A percentile compares a stretch with the other conserved stretches of the same genome.
Evolutionary conservation across 1,284 basidiomycete species (phyloP).

Genomic region (Moesziomyces sp.): DNA sequence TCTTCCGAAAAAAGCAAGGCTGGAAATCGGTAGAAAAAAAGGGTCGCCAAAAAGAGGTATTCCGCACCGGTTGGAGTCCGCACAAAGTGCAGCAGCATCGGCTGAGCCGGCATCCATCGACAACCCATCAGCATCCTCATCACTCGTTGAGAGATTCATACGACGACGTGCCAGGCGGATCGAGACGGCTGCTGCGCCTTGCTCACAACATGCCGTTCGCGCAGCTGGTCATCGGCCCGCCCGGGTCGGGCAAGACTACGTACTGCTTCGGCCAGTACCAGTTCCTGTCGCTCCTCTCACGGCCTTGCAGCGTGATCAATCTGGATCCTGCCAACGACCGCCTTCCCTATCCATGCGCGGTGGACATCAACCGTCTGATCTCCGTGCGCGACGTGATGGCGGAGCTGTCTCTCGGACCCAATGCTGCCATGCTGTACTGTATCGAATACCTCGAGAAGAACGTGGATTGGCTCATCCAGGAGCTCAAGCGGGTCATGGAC

Average conservation of each 20-base stretch:
- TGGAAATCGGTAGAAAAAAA: background rate
- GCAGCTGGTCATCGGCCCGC: conserved; percentile 59
- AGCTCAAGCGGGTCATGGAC: conserved; percentile 71
- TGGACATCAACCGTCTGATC: conserved; percentile 87
- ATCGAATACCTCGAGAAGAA: conserved; percentile 97
- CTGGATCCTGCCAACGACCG: conserved; percentile 93
- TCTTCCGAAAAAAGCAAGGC: too few relatives aligned
- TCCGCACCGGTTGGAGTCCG: background rate
- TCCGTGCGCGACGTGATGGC: conserved; percentile 89
- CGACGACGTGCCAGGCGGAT: background rate
- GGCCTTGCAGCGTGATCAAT: conserved; percentile 90
- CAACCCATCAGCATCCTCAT: background rate
- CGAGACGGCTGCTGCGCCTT: background rate
- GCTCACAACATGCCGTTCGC: conserved; percentile 48
- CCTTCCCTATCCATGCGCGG: conserved; percentile 88
- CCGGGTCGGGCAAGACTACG: conserved; percentile 64
- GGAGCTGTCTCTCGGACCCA: conserved; percentile 87
- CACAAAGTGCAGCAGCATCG: too few relatives aligned
- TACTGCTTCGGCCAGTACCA: conserved; percentile 64
- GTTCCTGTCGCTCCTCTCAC: conserved; percentile 84
- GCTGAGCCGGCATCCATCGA: background rate
- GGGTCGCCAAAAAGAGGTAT: background rate
- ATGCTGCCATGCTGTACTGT: conserved; percentile 96
- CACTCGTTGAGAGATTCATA: background rate
- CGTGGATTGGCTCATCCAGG: conserved; percentile 85